These are phyloP conservation scores for Starmerella asiatica DNA, from an alignment of 805 yeast species.

Conservation along the genomic window DNA sequence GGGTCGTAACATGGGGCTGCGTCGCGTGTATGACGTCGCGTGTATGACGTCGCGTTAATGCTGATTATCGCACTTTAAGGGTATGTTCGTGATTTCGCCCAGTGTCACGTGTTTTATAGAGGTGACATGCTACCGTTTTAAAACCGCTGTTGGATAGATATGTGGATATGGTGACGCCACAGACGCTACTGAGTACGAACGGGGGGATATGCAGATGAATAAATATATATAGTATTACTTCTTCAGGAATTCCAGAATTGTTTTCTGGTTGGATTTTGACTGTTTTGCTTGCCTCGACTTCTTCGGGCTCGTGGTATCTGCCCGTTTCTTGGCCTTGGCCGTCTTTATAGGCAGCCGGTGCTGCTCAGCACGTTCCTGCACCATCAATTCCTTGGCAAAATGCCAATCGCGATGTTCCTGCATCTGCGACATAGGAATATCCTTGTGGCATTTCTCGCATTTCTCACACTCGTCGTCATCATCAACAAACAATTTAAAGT, in stretches of 20 bases:
- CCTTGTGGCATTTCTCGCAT: constrained; percentile 25
- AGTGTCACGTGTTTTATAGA: no score
- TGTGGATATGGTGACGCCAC: no score
- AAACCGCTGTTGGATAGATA: no score
- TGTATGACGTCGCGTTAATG: no score
- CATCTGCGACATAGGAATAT: constrained; percentile 12
- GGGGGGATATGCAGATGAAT: no score
- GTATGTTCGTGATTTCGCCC: no score
- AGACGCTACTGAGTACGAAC: no score
- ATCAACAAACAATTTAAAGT: constrained; percentile 12
- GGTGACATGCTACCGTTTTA: no score
- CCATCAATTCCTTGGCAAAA: constrained; percentile 26
- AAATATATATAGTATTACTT: neutral
- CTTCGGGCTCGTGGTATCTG: neutral
- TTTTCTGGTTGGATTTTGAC: constrained; percentile 6
- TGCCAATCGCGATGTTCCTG: constrained; percentile 33
- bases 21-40: no score
- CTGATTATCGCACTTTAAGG: no score
- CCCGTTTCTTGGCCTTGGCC: neutral
- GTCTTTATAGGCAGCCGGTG: neutral
- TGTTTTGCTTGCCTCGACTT: neutral
- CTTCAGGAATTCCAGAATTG: constrained; percentile 12
- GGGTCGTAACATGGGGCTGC: no score
- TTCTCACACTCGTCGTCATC: constrained; percentile 6
- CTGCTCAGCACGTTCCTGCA: constrained; percentile 1